Percentiles rank a stretch among this genome's conserved stretches.
Conservation (phyloP, 2,329 filamentous ascomycete species). For the Ascochyta pisi region DNA sequence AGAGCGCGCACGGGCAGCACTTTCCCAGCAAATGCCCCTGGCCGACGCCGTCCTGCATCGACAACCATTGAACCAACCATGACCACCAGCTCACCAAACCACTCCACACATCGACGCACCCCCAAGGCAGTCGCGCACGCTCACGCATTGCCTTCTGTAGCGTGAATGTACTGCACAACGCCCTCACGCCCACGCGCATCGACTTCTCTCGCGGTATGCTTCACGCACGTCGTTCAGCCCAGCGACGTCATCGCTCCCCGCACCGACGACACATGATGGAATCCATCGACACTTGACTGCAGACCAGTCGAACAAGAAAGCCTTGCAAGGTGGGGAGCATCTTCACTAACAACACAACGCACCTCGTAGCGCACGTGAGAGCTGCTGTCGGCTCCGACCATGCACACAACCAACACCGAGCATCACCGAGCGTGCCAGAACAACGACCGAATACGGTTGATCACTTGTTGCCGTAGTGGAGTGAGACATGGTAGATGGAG, state of each 20-base stretch:
- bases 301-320: background rate
- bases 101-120: slow-evolving; percentile 1
- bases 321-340: background rate
- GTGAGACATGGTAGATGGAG: no score
- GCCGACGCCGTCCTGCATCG: slow-evolving; percentile 11
- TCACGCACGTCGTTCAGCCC: slow-evolving; percentile 22
- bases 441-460: background rate
- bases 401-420: background rate
- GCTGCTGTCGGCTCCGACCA: slow-evolving; percentile 2
- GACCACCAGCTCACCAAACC: slow-evolving; percentile 20
- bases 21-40: slow-evolving; percentile 16
- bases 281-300: background rate
- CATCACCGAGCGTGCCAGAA: background rate
- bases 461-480: no score
- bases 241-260: slow-evolving; percentile 35
- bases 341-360: background rate
- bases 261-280: slow-evolving; percentile 2
- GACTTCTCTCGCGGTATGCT: background rate
- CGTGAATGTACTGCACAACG: background rate
- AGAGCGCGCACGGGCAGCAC: slow-evolving; percentile 12
- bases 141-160: slow-evolving; percentile 11
- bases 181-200: slow-evolving; percentile 14
- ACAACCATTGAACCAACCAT: slow-evolving; percentile 20
- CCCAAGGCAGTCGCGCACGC: slow-evolving; percentile 22
- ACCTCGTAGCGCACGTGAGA: slow-evolving; percentile 12